Evolutionary conservation across 2,329 filamentous ascomycete species (phyloP).

Genomic region (Fusarium pilosicola): DNA sequence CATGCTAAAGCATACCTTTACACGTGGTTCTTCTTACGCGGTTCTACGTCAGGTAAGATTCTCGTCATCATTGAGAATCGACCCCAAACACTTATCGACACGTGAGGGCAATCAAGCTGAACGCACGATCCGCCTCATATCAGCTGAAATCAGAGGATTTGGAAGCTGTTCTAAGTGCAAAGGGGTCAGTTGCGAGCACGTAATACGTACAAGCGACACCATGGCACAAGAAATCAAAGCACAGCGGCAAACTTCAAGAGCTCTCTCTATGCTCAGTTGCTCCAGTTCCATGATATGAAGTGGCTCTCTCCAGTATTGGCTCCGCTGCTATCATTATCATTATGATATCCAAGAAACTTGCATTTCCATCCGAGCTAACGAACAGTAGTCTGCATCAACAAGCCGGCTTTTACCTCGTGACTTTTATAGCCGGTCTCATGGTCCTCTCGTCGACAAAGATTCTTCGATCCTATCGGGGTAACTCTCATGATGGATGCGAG

Average conservation of each 20-base stretch:
- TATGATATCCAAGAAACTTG: constrained; percentile 1
- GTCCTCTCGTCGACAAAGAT: background rate
- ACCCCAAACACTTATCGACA: background rate
- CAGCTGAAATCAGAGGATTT: background rate
- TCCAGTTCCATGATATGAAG: constrained; percentile 20
- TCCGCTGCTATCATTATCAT: constrained; percentile 5
- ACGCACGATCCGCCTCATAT: background rate
- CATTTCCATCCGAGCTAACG: constrained; percentile 10
- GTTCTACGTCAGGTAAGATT: background rate
- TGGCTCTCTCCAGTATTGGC: constrained; percentile 22
- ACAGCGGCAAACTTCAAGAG: background rate
- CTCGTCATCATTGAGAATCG: background rate
- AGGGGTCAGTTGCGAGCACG: background rate
- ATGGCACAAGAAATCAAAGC: background rate
- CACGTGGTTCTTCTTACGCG: background rate
- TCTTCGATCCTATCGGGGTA: background rate
- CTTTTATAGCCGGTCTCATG: background rate
- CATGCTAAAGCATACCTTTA: background rate
- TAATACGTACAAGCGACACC: background rate
- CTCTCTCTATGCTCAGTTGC: constrained; percentile 22
- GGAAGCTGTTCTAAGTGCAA: background rate
- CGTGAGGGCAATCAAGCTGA: background rate
- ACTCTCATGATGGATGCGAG: background rate
- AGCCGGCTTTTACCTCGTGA: background rate
- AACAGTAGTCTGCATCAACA: background rate